Evolutionary conservation across 169 alveolate species (phyloP).

Genomic region (Plasmodium gonderi): DNA sequence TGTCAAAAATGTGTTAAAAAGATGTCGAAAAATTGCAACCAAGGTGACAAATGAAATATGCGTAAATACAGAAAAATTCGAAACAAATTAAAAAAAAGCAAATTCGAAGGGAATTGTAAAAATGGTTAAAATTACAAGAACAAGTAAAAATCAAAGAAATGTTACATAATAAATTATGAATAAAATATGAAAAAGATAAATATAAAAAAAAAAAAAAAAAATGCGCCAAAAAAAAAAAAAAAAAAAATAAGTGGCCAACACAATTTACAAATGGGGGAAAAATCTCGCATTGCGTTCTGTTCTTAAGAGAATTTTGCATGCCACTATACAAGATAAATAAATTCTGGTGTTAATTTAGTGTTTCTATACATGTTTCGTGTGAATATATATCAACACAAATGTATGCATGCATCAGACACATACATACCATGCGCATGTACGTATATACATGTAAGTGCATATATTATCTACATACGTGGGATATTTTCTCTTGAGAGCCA

Average conservation of each 20-base stretch:
- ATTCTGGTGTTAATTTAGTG: background rate
- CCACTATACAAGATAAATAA: background rate
- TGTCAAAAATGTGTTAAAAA: background rate
- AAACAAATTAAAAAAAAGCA: background rate
- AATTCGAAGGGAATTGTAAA: background rate
- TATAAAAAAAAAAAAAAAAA: too few species aligned
- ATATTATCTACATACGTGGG: too few species aligned
- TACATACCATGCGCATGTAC: background rate
- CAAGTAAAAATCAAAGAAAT: too few species aligned
- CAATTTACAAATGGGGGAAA: background rate
- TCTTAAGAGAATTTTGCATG: background rate
- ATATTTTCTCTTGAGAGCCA: too few species aligned
- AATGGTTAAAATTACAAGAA: too few species aligned
- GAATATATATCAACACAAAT: background rate
- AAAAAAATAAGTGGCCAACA: background rate
- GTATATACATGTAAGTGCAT: background rate
- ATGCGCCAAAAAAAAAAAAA: too few species aligned
- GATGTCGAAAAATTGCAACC: too few species aligned
- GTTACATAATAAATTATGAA: too few species aligned
- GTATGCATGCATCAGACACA: background rate
- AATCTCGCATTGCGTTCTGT: background rate
- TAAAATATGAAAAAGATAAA: too few species aligned
- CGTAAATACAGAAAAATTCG: background rate
- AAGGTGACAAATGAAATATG: background rate
- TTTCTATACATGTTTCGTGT: background rate